A percentile compares a stretch with the other conserved stretches of the same genome.
These are phyloP conservation scores for Syncephalastrum sp. DNA, from an alignment of 371 early-diverging fungal genomes.

Conservation along the genomic window DNA sequence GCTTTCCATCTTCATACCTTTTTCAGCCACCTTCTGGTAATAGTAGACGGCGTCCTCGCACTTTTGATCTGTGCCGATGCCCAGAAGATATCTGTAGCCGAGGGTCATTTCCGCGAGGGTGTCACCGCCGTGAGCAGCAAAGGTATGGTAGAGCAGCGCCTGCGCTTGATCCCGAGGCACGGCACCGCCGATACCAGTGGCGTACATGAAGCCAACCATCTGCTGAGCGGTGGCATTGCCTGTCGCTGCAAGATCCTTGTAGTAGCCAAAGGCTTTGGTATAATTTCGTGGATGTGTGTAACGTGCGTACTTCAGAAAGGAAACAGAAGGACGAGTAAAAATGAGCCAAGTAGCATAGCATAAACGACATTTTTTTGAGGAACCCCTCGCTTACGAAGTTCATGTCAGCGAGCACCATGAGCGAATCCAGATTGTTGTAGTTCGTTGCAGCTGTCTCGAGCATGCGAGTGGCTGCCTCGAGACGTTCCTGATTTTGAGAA, in stretches of 20 bases:
- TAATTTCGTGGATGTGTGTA: constrained; percentile 59
- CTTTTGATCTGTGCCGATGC: constrained; percentile 78
- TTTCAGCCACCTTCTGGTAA: constrained; percentile 80
- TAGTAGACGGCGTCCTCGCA: constrained; percentile 78
- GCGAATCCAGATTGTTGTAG: constrained; percentile 46
- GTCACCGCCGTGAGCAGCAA: constrained; percentile 80
- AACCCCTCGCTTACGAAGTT: constrained; percentile 45
- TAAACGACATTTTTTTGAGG: too few relatives aligned
- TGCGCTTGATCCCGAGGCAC: constrained; percentile 64
- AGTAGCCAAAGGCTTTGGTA: constrained; percentile 58
- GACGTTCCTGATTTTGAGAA: constrained; percentile 9
- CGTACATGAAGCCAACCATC: constrained; percentile 85
- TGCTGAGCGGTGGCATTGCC: constrained; percentile 90
- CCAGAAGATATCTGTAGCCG: constrained; percentile 80
- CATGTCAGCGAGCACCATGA: constrained; percentile 53
- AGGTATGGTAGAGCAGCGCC: constrained; percentile 79
- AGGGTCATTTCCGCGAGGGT: constrained; percentile 80
- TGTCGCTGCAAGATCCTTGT: constrained; percentile 51
- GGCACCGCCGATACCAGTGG: constrained; percentile 82
- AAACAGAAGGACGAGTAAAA: not conserved
- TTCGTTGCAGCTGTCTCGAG: constrained; percentile 36
- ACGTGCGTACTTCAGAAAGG: constrained; percentile 45
- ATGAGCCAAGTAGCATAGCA: not conserved
- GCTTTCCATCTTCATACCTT: constrained; percentile 41
- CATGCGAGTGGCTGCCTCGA: constrained; percentile 23